phyloP scores from a whole-genome alignment of 352 stramenopile species.

The Saprolegnia diclina region DNA sequence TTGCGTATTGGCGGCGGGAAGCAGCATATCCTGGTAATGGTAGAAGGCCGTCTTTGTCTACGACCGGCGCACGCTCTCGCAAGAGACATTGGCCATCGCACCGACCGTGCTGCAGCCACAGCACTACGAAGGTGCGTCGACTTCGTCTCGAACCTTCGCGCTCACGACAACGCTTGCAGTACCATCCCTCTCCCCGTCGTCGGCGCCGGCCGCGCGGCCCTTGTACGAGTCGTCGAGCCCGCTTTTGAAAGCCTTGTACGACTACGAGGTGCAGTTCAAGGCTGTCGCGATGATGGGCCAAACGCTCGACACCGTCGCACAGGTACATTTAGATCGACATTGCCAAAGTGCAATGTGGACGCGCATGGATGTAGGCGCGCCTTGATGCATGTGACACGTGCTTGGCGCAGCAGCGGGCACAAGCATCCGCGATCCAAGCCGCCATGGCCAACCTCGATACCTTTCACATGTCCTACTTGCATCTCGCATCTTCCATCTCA shows the following conservation, averaged over 20 bases:
- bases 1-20: no score
- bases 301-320: slow-evolving; percentile 7
- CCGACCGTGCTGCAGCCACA: slow-evolving; percentile 40
- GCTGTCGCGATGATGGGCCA: slow-evolving; percentile 42
- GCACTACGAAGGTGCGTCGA: slow-evolving; percentile 34
- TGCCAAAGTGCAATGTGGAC: not conserved
- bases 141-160: slow-evolving; percentile 8
- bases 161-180: slow-evolving; percentile 34
- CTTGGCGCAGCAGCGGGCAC: slow-evolving; percentile 3
- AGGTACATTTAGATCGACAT: not conserved
- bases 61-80: slow-evolving; percentile 70
- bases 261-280: slow-evolving; percentile 81
- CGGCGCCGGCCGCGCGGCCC: slow-evolving; percentile 59
- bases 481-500: not conserved
- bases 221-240: slow-evolving; percentile 75
- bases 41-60: slow-evolving; percentile 78
- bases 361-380: slow-evolving; percentile 9
- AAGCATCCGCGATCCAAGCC: slow-evolving; percentile 30
- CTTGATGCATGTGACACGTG: slow-evolving; percentile 10
- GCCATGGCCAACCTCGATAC: slow-evolving; percentile 74
- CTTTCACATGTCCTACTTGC: slow-evolving; percentile 42
- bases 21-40: not conserved
- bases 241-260: slow-evolving; percentile 63
- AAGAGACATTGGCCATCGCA: slow-evolving; percentile 41
- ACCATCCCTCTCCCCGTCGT: slow-evolving; percentile 43